Base-by-base conservation (phyloP, 2,329 filamentous ascomycete genomes). In the Mollisiaceae sp. region DNA sequence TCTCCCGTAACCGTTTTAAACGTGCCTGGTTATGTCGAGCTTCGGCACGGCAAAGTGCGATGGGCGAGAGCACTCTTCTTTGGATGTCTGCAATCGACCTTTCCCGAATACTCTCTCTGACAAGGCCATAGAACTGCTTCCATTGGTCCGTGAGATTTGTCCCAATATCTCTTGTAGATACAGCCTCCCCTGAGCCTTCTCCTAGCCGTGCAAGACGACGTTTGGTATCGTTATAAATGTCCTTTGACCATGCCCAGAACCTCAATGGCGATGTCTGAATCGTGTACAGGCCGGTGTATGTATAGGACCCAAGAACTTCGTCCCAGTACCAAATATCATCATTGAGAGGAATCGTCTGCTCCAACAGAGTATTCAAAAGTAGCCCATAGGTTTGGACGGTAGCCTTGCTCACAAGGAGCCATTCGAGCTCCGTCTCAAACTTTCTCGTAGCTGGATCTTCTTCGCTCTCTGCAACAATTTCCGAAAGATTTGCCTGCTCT, bases 281-380 rank as follows among this genome's bases (percentile, higher is more conserved):
- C 15, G 92, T 90, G 78, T 97, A 97, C 3, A 97, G 77, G 38
- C 88, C 90, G 69, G 91, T 94, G 74, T 90, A 92, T 58, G 87
- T 84, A 71, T 92, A 90, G 0, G 92, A 96, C 11, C 87, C 86
- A 36, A 97, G 80, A 1, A 97, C 86, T 70, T 95, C 91, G 74
- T 97, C 92, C 95, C 95, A 99, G 77, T 98, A 98, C 88, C 91
- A 94, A 27, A 97, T 89, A 71, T 97, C 93, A 70, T 97, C 89
- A 72, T 89, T 91, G 20, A 99, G 79, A 0, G 90, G 90, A 12
- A 94, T 88, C 12, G 93, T 96, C 72, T 95, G 91, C 63, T 94
- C 90, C 12, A 97, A 79, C 3, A 98, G 83, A 0, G 86, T 88
- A 71, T 89, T 89, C 71, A 97, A 81, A 47, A 97, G 85, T 58